phyloP scores from a whole-genome alignment of 2,329 filamentous ascomycete genomes.

The Colletotrichum magnum region DNA sequence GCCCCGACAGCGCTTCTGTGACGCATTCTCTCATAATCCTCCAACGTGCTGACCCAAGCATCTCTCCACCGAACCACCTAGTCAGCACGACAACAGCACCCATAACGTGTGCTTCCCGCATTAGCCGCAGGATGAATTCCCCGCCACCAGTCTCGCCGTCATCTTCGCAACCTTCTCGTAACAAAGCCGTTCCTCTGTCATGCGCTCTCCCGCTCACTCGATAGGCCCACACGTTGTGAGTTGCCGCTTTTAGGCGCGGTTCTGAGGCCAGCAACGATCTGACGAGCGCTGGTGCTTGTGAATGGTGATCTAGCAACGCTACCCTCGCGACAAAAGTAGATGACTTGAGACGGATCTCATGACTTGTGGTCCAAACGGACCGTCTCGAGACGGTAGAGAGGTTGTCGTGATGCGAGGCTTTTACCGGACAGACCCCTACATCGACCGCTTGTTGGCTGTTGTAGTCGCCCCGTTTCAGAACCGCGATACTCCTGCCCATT shows the following conservation, averaged over 20 bases:
- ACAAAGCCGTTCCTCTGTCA: slow-evolving; percentile 25
- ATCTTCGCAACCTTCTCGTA: slow-evolving; percentile 68
- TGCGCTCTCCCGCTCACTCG: slow-evolving; percentile 47
- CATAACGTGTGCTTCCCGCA: slow-evolving; percentile 65
- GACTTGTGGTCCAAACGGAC: slow-evolving; percentile 65
- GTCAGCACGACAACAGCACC: slow-evolving; percentile 72
- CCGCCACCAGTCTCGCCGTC: slow-evolving; percentile 75
- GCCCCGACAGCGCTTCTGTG: slow-evolving; percentile 67
- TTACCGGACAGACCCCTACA: slow-evolving; percentile 31
- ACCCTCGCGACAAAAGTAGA: slow-evolving; percentile 73
- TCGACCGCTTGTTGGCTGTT: slow-evolving; percentile 30
- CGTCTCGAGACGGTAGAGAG: slow-evolving; percentile 24
- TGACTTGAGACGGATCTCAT: slow-evolving; percentile 63
- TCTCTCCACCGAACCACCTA: slow-evolving; percentile 73
- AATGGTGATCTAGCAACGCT: slow-evolving; percentile 54
- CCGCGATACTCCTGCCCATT: slow-evolving; percentile 80
- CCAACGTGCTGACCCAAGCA: slow-evolving; percentile 74
- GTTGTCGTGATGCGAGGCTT: slow-evolving; percentile 36
- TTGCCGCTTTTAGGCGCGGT: slow-evolving; percentile 66
- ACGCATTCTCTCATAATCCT: slow-evolving; percentile 72
- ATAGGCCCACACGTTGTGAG: slow-evolving; percentile 72
- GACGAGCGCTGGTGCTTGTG: slow-evolving; percentile 59
- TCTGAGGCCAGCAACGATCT: slow-evolving; percentile 63
- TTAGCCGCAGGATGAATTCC: slow-evolving; percentile 66
- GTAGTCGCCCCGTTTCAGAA: slow-evolving; percentile 85